Evolutionary conservation across 345 rosid species (phyloP).

Genomic region (Brassica incana): DNA sequence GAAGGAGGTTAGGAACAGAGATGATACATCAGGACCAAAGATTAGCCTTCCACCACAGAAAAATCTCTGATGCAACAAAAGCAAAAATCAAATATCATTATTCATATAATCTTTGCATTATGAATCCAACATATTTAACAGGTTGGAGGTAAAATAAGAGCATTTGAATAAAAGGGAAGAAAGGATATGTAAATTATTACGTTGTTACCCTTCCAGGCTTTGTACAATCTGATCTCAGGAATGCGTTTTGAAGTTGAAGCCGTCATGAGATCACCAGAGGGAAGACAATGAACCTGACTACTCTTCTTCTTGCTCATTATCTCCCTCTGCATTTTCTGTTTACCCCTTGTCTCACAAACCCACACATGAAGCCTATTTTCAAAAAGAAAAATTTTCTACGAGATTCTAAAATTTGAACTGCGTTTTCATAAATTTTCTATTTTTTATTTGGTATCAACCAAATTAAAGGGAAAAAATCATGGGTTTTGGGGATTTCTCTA

Average conservation of each 20-base stretch:
- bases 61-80: slow-evolving; percentile 64
- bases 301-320: slow-evolving; percentile 40
- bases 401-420: neutral
- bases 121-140: neutral
- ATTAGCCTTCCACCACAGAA: slow-evolving; percentile 70
- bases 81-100: neutral
- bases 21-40: slow-evolving; percentile 91
- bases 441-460: slow-evolving; percentile 20
- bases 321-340: slow-evolving; percentile 36
- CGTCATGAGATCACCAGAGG: slow-evolving; percentile 40
- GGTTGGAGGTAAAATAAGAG: neutral
- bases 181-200: slow-evolving; percentile 36
- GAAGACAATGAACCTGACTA: slow-evolving; percentile 41
- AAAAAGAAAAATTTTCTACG: neutral
- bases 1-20: slow-evolving; percentile 57
- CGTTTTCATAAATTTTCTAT: neutral
- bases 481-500: slow-evolving; percentile 29
- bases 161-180: neutral
- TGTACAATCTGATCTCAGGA: slow-evolving; percentile 56
- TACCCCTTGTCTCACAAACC: slow-evolving; percentile 1
- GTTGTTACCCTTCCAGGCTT: slow-evolving; percentile 96
- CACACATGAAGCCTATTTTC: slow-evolving; percentile 26
- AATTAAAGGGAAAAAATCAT: neutral
- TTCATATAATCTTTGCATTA: neutral
- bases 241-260: slow-evolving; percentile 39